Base-by-base conservation (phyloP, 2,329 filamentous ascomycete genomes). In the Simplicillium sp. region DNA sequence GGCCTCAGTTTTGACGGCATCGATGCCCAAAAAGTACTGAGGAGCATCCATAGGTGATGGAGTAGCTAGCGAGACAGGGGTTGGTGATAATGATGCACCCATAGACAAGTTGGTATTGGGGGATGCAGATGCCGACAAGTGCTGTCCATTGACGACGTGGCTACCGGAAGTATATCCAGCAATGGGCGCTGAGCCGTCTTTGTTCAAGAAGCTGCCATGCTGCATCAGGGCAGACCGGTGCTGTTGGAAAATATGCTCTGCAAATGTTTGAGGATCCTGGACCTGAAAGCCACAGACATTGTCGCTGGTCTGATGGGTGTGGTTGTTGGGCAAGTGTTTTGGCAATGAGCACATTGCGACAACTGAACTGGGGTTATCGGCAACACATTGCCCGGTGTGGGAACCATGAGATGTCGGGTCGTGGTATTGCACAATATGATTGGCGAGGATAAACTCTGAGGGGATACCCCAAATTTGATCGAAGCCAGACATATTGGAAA, bases 391-490 rank as follows among this genome's bases (percentile, higher is more conserved):
- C 12, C 50, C 48, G 34, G 46, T 42, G 32, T 54, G 48, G 29
- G 46, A 38, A 8, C 49, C 42, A 7, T 46, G 50, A 29, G 50
- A 46, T 18, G 43, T 46, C 9, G 54, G 51, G 36, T 56, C 49
- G 29, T 59, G 57, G 36, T 56, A 50, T 37, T 59, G 51, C 31
- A 56, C 44, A 17, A 59, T 53, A 43, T 59, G 57, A 29, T 43
- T 52, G 17, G 52, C 52, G 13, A 57, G 46, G 28, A 52, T 48
- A 31, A 48, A 50, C 29, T 54, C 50, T 28, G 51, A 40, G 12
- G 46, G 42, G 36, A 48, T 46, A 15, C 45, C 44, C 38, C 40
- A 51, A 38, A 37, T 38, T 29, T 38, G 45, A 38, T 29, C 43
- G 28, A 40, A 43, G 33, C 28, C 20, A 28, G 36, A 29, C 9